phyloP scores from a whole-genome alignment of 257 asterid genomes.

The Datura wrightii region DNA sequence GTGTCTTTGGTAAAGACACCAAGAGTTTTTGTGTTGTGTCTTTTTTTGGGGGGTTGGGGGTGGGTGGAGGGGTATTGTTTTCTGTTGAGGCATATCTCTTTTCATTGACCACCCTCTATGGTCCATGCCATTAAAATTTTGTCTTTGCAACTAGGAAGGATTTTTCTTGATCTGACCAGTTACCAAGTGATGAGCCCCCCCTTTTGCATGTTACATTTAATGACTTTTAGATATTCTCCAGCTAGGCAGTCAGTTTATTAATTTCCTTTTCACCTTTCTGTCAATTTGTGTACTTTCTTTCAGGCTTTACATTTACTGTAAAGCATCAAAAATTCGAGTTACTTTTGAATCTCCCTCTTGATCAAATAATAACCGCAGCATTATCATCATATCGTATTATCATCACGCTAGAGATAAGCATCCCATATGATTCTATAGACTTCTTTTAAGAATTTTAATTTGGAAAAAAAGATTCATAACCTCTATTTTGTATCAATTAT shows the following conservation, averaged over 20 bases:
- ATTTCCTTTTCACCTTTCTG: background rate
- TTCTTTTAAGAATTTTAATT: too few species aligned
- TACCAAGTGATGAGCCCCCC: conserved; percentile 20
- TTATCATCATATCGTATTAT: too few species aligned
- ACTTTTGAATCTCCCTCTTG: too few species aligned
- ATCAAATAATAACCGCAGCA: too few species aligned
- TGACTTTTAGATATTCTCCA: background rate
- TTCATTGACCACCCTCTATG: conserved; percentile 28
- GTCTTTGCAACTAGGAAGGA: conserved; percentile 29
- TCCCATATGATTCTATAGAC: too few species aligned
- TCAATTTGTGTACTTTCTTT: background rate
- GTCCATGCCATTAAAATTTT: conserved; percentile 24
- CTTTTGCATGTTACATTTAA: conserved; percentile 3
- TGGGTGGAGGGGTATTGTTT: background rate
- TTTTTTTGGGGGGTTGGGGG: background rate
- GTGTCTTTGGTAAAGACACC: background rate
- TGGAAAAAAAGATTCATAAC: too few species aligned
- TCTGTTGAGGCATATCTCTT: background rate
- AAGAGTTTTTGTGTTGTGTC: background rate
- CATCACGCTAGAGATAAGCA: too few species aligned
- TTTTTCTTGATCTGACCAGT: conserved; percentile 23
- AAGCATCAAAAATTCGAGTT: too few species aligned
- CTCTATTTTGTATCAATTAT: too few species aligned
- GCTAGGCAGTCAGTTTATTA: background rate
- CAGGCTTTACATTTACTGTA: too few species aligned